Conservation (phyloP, 1,139 yeast species). For the Yamadazyma conglobata region DNA sequence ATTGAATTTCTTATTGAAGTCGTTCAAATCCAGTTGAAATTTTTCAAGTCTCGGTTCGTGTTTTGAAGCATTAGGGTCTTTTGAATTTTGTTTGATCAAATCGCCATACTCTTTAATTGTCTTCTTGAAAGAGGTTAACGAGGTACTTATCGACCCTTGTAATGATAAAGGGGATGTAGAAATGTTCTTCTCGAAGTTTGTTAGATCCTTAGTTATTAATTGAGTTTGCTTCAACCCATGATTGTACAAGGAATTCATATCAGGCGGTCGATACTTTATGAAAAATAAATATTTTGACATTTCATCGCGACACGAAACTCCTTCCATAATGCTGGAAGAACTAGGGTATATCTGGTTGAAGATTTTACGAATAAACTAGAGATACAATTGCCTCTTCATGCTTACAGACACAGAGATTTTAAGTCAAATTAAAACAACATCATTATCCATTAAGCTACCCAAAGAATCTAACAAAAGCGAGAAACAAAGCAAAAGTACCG, state of each 20-base stretch:
- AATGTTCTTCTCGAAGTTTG: slow-evolving; percentile 62
- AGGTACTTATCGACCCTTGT: slow-evolving; percentile 82
- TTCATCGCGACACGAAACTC: too few relatives aligned
- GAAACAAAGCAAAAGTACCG: slow-evolving; percentile 90
- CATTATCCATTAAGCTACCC: slow-evolving; percentile 35
- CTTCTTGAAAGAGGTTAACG: slow-evolving; percentile 69
- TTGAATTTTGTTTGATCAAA: slow-evolving; percentile 58
- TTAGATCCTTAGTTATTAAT: slow-evolving; percentile 64
- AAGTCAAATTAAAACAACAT: too few relatives aligned
- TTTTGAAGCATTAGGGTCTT: slow-evolving; percentile 55
- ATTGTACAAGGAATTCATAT: slow-evolving; percentile 76
- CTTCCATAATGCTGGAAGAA: too few relatives aligned
- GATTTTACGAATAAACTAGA: too few relatives aligned
- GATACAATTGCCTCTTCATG: too few relatives aligned
- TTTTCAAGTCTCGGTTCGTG: slow-evolving; percentile 60
- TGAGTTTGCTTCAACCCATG: slow-evolving; percentile 87
- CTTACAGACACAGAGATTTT: too few relatives aligned
- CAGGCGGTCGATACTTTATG: too few relatives aligned
- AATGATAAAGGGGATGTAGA: slow-evolving; percentile 69
- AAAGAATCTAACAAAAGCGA: slow-evolving; percentile 84
- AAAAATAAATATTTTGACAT: too few relatives aligned
- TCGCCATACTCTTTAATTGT: slow-evolving; percentile 76
- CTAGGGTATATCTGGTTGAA: too few relatives aligned
- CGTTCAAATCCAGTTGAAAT: slow-evolving; percentile 58
- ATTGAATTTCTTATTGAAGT: slow-evolving; percentile 57